Evolutionary conservation across 1,139 yeast genomes (phyloP), one percentile per base, ranked within the genome.

Genomic region (Nakaseomyces uthaithaninus): DNA sequence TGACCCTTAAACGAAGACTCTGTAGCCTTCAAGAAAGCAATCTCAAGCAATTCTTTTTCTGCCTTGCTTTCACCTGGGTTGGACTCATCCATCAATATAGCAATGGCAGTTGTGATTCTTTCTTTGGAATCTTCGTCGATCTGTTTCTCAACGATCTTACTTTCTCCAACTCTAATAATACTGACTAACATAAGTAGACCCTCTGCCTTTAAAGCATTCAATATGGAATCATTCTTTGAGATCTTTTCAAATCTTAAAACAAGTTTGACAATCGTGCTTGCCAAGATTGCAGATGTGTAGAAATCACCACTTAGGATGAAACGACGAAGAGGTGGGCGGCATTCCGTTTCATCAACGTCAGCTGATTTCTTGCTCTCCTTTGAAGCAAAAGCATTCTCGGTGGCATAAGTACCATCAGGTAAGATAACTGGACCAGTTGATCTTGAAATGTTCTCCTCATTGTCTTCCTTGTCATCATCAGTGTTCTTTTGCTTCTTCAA

Each of bases 331-430:
- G 94, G 86, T 27, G 93, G 87, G 51, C 71, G 74, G 28, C 69
- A 63, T 25, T 55, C 56, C 31, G 44, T 45, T 33, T 55, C 60
- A 18, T 52, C 60, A 8, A 49, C 44, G 2, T 49, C 41, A 8
- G 48, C 37, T 14, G 47, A 28, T 10, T 48, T 38, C 8, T 44
- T 45, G 7, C 38, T 35, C 7, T 38, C 44, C 15, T 43, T 48
- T 36, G 64, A 67, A 28, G 63, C 66, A 45, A 86, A 71, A 0
- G 97, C 96, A 53, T 79, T 80, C 64, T 93, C 98, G 24, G 96
- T 83, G 23, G 98, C 98, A 65, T 93, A 93, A 1, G 99, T 93
- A 52, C 99, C 99, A 65, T 93, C 99, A 16, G 98, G 95, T 49
- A 91, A 73, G 42, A 93, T 81, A 47, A 82, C 79, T 24, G 97